Base-by-base conservation (phyloP, 305 asterid genomes). In the Ilex paraguariensis region DNA sequence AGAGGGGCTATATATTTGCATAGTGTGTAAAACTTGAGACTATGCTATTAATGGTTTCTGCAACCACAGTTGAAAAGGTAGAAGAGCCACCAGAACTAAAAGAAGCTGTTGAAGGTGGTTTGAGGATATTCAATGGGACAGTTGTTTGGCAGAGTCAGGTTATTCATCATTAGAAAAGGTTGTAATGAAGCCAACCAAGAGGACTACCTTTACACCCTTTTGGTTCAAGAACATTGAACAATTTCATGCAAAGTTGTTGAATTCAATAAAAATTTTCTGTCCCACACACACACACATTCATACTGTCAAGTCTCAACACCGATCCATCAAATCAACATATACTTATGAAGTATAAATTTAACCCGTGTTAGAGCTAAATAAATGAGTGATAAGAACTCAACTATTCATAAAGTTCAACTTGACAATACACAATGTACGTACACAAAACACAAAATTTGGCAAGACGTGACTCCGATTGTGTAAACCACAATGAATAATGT, bases 31-130 rank as follows among this genome's bases (percentile, higher is more conserved):
- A 55, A 54, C 42, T 9, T 60, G 28, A 16, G 10, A 30, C 12
- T 32, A 40, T 10, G 15, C 49, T 45, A 33, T 13, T 44, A 39
- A n/a, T 31, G 14, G 67, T 30, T 21, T 55, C 28, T 12, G 60
- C 53, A 45, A 63, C 39, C 75, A 65, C 63, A 49, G 87, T 70
- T 82, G 85, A 48, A 68, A 77, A 76, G 70, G 44, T 48, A 21
- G 56, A 61, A 58, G 46, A 65, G 60, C 73, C 71, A 54, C 56
- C 16, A 36, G 30, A 13, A 66, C 60, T 56, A 45, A 52, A 42
- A 31, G 11, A 62, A 33, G 28, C 28, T 21, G 28, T 21, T 21
- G 28, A 21, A 21, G 58, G n/a, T 60, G 31, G 50, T 70, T 64
- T 49, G 48, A 40, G 15, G 36, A 45, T 39, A 64, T 53, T 70